Evolutionary conservation across 75 land plant species (phyloP), one percentile per base, ranked within the genome.

Genomic region (Gnetum montanum): DNA sequence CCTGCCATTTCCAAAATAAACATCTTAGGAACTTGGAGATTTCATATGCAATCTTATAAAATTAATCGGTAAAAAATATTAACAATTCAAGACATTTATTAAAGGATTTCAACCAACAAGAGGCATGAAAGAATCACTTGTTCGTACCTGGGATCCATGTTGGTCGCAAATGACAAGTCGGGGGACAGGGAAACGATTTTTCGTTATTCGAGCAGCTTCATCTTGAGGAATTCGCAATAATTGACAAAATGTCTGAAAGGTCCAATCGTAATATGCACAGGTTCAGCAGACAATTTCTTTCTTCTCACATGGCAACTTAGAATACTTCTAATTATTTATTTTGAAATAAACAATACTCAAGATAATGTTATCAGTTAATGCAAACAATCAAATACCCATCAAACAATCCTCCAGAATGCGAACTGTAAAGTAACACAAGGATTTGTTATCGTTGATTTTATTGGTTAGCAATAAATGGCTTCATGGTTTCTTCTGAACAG

Each of bases 81-180:
- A 54, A 2, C 6, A 15, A 43, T 25, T 57, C 19, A 45, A 57
- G 6, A 57, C 31, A 23, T 6, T 57, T 28, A 41, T 24, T 15
- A 41, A 4, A 26, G 12, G n/a, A 10, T 11, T 6, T 24, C 16
- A 26, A 1, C 28, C 3, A 11, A 57, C 7, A 36, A 49, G 13
- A 26, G 7, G 19, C 24, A 6, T 0, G 0, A 35, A 26, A 6
- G n/a, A 46, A 45, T 43, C 6, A 22, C 24, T 15, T 23, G 8
- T 43, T 45, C 27, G 47, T 47, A 88, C 94, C 85, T 88, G 98
- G n/a, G 98, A 93, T 19, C 96, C 84, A 70, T 93, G 75, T 57
- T 93, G 98, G 49, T 93, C 98, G 69, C 98, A 93, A 60, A 82
- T 54, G 28, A 93, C 98, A 58, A 89, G 47, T 23, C 98, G 90